Percentiles rank a stretch among this genome's conserved stretches.
Evolutionary conservation across 768 basidiomycete species (phyloP).

Genomic region (Candolleomyces efflorescens): DNA sequence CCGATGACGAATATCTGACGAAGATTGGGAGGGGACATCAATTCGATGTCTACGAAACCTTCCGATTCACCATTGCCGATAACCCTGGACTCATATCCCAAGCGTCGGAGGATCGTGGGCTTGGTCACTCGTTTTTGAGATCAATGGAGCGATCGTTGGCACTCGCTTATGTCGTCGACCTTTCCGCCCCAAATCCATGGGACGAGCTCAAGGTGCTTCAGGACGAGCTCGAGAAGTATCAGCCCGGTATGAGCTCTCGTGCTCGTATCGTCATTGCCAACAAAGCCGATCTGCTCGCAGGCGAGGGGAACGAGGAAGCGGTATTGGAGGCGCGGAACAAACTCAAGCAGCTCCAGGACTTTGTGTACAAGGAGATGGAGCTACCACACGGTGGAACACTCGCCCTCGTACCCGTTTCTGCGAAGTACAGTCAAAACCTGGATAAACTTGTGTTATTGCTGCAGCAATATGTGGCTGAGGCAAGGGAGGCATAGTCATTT

Average conservation of each 20-base stretch:
- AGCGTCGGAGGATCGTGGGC: conserved; percentile 85
- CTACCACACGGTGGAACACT: conserved; percentile 32
- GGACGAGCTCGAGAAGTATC: conserved; percentile 82
- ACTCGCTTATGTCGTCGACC: conserved; percentile 89
- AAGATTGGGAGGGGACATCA: conserved; percentile 33
- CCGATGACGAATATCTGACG: conserved; percentile 8
- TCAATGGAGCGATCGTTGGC: conserved; percentile 90
- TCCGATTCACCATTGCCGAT: conserved; percentile 94
- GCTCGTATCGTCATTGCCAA: conserved; percentile 86
- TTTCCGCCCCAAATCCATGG: conserved; percentile 71
- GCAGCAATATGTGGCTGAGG: conserved; percentile 56
- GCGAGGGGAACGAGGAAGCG: conserved; percentile 39
- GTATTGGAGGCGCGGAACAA: conserved; percentile 55
- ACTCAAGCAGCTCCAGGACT: conserved; percentile 51
- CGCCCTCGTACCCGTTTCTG: conserved; percentile 80
- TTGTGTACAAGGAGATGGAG: conserved; percentile 45
- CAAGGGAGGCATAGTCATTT: conserved; percentile 14
- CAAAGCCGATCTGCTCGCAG: conserved; percentile 85
- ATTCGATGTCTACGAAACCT: conserved; percentile 64
- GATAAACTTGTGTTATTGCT: conserved; percentile 63
- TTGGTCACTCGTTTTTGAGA: conserved; percentile 91
- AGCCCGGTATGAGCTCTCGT: conserved; percentile 71
- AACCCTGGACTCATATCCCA: conserved; percentile 89
- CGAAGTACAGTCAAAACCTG: conserved; percentile 83
- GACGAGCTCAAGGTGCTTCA: conserved; percentile 68